These are phyloP conservation scores for Monsonia emarginata DNA, from an alignment of 441 rosid species.

Conservation along the genomic window DNA sequence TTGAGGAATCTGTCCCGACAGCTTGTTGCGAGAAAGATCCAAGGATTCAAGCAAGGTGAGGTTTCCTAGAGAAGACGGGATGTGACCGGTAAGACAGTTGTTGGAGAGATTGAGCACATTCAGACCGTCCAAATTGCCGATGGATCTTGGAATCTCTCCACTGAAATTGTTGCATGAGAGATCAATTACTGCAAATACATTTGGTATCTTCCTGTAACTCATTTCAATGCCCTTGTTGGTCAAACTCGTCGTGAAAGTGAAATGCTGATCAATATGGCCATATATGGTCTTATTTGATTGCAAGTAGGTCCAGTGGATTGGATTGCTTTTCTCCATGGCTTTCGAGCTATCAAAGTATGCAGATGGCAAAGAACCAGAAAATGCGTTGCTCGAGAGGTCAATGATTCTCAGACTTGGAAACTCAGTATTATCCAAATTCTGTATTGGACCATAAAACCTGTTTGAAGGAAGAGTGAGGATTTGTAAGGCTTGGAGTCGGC, in stretches of 20 bases:
- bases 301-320: neutral
- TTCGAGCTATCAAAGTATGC: conserved; percentile 22
- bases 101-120: conserved; percentile 25
- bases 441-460: conserved; percentile 19
- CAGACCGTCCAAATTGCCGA: conserved; percentile 20
- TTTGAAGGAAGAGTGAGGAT: conserved; percentile 25
- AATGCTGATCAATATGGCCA: neutral
- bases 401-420: conserved; percentile 17
- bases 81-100: conserved; percentile 20
- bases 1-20: conserved; percentile 26
- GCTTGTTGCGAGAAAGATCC: conserved; percentile 29
- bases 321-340: neutral
- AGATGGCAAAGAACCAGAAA: conserved; percentile 12
- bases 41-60: conserved; percentile 18
- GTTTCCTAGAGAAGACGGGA: conserved; percentile 21
- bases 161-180: conserved; percentile 23
- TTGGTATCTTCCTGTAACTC: conserved; percentile 12
- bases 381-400: conserved; percentile 5
- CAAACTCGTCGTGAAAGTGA: conserved; percentile 16
- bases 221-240: conserved; percentile 22
- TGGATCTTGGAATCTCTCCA: conserved; percentile 23
- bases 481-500: conserved; percentile 11
- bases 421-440: neutral
- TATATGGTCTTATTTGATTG: neutral
- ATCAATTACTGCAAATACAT: conserved; percentile 14